These are phyloP conservation scores for Echeveria elegans DNA, from an alignment of 164 flowering plant genomes.

Conservation along the genomic window DNA sequence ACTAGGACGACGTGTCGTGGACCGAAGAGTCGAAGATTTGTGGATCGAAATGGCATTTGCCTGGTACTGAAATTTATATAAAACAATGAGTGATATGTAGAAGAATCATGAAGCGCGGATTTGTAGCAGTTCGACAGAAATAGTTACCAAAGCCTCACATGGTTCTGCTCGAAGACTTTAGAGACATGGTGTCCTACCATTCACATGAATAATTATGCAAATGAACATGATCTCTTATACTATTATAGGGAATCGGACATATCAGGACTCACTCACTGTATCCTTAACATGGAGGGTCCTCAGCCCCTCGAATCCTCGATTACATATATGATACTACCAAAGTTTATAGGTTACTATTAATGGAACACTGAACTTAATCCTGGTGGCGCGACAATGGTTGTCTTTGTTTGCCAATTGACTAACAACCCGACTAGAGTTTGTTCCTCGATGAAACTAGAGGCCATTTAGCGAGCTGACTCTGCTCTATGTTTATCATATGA, in stretches of 20 bases:
- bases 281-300: constrained; percentile 6
- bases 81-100: too few species aligned
- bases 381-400: background rate
- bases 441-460: background rate
- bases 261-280: background rate
- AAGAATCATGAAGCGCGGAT: too few species aligned
- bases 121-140: too few species aligned
- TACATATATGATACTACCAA: too few species aligned
- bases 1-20: too few species aligned
- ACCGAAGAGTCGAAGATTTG: too few species aligned
- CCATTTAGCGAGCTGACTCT: background rate
- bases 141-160: constrained; percentile 3
- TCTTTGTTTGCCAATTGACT: background rate
- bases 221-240: background rate
- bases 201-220: background rate
- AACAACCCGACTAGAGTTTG: background rate
- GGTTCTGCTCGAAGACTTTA: background rate
- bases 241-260: background rate
- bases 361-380: background rate
- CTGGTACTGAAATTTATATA: too few species aligned
- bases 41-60: too few species aligned
- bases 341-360: background rate
- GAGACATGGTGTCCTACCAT: constrained; percentile 6
- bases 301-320: too few species aligned
- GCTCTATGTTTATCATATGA: background rate